Percentiles rank a stretch among this genome's conserved stretches.
Evolutionary conservation across 306 rosid genomes (phyloP).

Genomic region (Rosa rugosa): DNA sequence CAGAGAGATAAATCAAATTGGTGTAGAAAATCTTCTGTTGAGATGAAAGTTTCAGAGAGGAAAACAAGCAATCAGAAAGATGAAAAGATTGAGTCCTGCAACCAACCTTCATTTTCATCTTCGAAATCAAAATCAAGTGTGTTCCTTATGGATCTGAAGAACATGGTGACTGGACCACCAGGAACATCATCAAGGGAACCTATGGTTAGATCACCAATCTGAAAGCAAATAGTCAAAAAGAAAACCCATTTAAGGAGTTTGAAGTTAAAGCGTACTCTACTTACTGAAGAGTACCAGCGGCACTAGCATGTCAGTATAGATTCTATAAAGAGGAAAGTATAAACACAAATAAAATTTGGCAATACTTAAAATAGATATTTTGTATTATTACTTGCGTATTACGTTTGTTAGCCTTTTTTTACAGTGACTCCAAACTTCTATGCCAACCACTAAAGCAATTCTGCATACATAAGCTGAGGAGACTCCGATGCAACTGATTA

Average conservation of each 20-base stretch:
- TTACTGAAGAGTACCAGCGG: background rate
- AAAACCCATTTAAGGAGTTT: slow-evolving; percentile 11
- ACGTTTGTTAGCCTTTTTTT: background rate
- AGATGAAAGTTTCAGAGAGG: background rate
- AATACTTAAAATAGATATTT: background rate
- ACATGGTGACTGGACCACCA: slow-evolving; percentile 65
- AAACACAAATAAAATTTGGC: background rate
- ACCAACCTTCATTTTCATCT: slow-evolving; percentile 88
- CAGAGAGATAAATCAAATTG: slow-evolving; percentile 11
- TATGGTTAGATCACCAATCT: slow-evolving; percentile 74
- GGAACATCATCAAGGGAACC: slow-evolving; percentile 94
- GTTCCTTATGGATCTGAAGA: slow-evolving; percentile 84
- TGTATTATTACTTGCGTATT: background rate
- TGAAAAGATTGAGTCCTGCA: slow-evolving; percentile 16
- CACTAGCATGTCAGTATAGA: background rate
- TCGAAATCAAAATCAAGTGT: slow-evolving; percentile 98
- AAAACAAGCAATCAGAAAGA: slow-evolving; percentile 7
- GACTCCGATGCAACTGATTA: slow-evolving; percentile 1
- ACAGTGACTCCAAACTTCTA: background rate
- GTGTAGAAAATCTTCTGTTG: slow-evolving; percentile 15
- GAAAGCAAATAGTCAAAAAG: slow-evolving; percentile 29
- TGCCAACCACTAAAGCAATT: background rate
- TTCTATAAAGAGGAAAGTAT: background rate
- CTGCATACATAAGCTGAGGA: background rate
- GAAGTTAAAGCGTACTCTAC: background rate